A percentile compares a stretch with the other conserved stretches of the same genome.
Conservation (phyloP, 345 rosid genomes). For the Pistacia atlantica region DNA sequence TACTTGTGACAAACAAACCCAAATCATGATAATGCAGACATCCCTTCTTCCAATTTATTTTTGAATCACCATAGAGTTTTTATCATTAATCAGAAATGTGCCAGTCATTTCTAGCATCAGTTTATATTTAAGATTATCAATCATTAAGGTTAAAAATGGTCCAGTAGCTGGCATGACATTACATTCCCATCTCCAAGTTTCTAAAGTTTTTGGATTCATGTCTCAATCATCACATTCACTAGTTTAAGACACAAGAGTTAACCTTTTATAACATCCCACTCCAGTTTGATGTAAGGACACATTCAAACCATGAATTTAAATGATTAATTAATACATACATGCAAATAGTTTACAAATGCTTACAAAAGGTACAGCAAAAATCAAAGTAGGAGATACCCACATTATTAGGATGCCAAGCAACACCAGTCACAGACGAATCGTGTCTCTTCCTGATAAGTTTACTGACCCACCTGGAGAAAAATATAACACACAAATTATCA, state of each 20-base stretch:
- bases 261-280: background rate
- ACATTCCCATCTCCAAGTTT: background rate
- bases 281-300: background rate
- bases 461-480: slow-evolving; percentile 92
- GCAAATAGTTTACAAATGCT: background rate
- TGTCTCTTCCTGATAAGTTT: slow-evolving; percentile 93
- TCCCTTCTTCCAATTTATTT: background rate
- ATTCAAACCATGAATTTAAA: background rate
- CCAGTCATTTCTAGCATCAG: background rate
- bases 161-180: background rate
- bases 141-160: background rate
- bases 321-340: background rate
- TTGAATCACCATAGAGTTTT: background rate
- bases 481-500: slow-evolving; percentile 23
- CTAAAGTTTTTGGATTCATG: background rate
- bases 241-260: background rate
- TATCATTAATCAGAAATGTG: background rate
- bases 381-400: slow-evolving; percentile 40
- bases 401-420: slow-evolving; percentile 99
- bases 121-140: background rate
- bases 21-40: background rate
- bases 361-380: background rate
- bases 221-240: background rate
- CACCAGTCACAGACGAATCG: slow-evolving; percentile 87
- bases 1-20: background rate